These are phyloP conservation scores for Leccinum barrowsii DNA, from an alignment of 768 basidiomycete species.

Conservation along the genomic window DNA sequence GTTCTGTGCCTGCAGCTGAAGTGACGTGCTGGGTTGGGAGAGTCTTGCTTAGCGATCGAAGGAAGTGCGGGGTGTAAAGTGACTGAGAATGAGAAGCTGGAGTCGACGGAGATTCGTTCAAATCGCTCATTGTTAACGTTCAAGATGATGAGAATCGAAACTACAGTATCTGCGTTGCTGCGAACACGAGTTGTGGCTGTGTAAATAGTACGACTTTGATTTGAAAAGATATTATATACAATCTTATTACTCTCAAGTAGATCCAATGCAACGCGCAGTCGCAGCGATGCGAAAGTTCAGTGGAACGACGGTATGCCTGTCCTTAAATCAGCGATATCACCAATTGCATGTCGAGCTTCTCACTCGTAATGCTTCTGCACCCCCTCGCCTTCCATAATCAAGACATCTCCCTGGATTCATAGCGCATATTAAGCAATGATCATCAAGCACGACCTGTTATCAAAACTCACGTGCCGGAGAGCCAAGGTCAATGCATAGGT, in stretches of 20 bases:
- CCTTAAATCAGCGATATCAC: conserved; percentile 11
- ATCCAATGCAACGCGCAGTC: conserved; percentile 65
- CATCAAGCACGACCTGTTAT: not conserved
- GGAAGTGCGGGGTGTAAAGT: conserved; percentile 8
- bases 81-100: not conserved
- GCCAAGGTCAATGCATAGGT: conserved; percentile 48
- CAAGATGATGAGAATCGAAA: not conserved
- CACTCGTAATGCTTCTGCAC: conserved; percentile 74
- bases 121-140: conserved; percentile 4
- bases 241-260: conserved; percentile 16
- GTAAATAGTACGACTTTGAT: not conserved
- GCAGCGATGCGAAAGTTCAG: conserved; percentile 76
- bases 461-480: conserved; percentile 57
- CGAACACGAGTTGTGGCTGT: conserved; percentile 13
- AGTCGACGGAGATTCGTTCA: not conserved
- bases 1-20: conserved; percentile 3
- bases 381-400: conserved; percentile 71
- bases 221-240: not conserved
- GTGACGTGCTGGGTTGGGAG: conserved; percentile 15
- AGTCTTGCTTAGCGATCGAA: conserved; percentile 21
- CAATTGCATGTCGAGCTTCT: conserved; percentile 21
- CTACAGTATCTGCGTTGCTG: not conserved
- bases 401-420: conserved; percentile 64
- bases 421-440: conserved; percentile 2
- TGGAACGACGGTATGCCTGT: conserved; percentile 72